These are phyloP conservation scores for Phytophthora niederhauseri DNA, from an alignment of 352 stramenopile species.

Conservation along the genomic window DNA sequence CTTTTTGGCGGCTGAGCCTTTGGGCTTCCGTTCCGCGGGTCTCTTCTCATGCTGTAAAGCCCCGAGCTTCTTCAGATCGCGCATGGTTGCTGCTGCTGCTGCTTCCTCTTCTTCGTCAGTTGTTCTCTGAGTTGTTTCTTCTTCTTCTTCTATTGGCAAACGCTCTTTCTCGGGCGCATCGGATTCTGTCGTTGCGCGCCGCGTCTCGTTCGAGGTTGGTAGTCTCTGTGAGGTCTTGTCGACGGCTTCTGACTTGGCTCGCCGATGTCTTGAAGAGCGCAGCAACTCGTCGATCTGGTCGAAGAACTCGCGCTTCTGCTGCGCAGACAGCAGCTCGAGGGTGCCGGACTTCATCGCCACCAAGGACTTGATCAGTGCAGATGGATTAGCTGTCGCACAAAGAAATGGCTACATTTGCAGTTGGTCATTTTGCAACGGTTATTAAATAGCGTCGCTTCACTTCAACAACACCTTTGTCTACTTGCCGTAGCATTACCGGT, in stretches of 20 bases:
- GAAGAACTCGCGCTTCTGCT: constrained; percentile 60
- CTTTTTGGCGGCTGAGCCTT: constrained; percentile 36
- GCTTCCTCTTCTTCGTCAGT: constrained; percentile 3
- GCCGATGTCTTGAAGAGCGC: constrained; percentile 18
- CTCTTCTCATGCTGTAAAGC: constrained; percentile 34
- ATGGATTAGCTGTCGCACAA: constrained; percentile 23
- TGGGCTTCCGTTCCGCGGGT: constrained; percentile 22
- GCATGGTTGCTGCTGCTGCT: constrained; percentile 12
- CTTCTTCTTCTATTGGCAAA: constrained; percentile 12
- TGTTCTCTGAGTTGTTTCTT: constrained; percentile 10
- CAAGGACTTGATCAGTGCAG: constrained; percentile 22
- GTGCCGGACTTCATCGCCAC: constrained; percentile 18
- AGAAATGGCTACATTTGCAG: constrained; percentile 20
- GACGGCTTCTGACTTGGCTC: constrained; percentile 12
- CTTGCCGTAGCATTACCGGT: background rate
- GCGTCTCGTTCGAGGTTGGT: constrained; percentile 20
- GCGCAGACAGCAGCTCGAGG: constrained; percentile 38
- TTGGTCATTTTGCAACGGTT: constrained; percentile 4
- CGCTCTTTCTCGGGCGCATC: constrained; percentile 28
- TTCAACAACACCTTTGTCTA: background rate
- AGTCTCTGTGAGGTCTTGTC: constrained; percentile 3
- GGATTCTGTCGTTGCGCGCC: constrained; percentile 11
- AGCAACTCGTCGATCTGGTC: constrained; percentile 48
- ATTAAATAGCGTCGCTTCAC: background rate
- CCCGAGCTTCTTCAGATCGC: constrained; percentile 32